phyloP scores from a whole-genome alignment of 306 rosid species.

The Cucurbita maxima region DNA sequence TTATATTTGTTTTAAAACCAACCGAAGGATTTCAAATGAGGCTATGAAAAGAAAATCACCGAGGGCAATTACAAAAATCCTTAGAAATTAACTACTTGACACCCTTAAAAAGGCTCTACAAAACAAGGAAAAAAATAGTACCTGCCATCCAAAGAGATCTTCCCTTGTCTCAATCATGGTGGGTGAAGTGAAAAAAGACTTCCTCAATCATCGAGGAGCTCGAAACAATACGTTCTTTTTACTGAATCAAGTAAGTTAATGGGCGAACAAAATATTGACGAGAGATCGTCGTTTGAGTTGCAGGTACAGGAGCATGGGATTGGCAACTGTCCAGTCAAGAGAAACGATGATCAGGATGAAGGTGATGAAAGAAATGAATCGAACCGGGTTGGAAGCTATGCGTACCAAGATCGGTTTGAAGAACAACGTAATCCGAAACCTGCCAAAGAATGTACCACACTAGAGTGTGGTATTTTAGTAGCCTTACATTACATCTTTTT shows the following conservation, averaged over 20 bases:
- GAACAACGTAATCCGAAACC: conserved; percentile 77
- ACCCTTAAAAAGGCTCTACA: too few relatives aligned
- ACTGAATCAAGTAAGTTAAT: neutral
- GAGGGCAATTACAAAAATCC: neutral
- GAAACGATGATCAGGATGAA: conserved; percentile 72
- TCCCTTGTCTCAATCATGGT: neutral
- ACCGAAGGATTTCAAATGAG: neutral
- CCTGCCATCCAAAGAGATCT: neutral
- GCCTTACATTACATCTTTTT: neutral
- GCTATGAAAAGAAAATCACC: neutral
- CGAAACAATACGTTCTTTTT: too few relatives aligned
- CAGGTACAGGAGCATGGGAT: conserved; percentile 94
- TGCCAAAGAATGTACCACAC: conserved; percentile 67
- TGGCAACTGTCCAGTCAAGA: conserved; percentile 72
- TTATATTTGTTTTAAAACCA: neutral
- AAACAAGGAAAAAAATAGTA: too few relatives aligned
- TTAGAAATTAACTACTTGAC: neutral
- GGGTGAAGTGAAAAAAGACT: neutral
- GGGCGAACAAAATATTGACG: neutral
- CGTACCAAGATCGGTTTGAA: conserved; percentile 74
- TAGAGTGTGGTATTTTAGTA: conserved; percentile 17
- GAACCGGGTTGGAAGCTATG: conserved; percentile 74
- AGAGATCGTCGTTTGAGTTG: neutral
- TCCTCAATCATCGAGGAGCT: neutral
- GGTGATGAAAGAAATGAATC: conserved; percentile 70